Conservation (phyloP, 1,139 yeast genomes). For the Sugiyamaella paludigena region DNA sequence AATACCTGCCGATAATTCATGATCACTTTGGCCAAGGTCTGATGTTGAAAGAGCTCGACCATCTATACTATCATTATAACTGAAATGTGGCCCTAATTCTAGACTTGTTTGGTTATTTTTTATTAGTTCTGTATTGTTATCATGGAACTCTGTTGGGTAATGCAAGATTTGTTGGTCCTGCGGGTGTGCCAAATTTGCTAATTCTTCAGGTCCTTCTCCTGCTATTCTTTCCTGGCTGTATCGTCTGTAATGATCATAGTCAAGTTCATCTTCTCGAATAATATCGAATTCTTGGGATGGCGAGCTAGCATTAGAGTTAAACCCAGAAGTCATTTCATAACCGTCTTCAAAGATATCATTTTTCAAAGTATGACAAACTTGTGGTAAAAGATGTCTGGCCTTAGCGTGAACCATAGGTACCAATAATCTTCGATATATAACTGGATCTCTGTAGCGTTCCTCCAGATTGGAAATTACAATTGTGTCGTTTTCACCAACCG, state of each 20-base stretch:
- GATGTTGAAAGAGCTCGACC: too few relatives aligned
- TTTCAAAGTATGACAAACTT: constrained; percentile 20
- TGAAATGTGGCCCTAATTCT: too few relatives aligned
- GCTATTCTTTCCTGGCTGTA: not conserved
- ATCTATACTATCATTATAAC: too few relatives aligned
- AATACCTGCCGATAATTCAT: not conserved
- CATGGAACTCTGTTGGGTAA: too few relatives aligned
- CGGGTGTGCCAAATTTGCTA: too few relatives aligned
- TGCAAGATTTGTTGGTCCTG: too few relatives aligned
- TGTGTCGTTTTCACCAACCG: constrained; percentile 3
- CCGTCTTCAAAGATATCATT: constrained; percentile 13
- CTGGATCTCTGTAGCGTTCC: constrained; percentile 36
- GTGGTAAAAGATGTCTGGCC: constrained; percentile 30
- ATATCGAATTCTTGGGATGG: constrained; percentile 28
- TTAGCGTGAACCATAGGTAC: constrained; percentile 39
- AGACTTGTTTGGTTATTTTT: too few relatives aligned
- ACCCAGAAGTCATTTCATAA: constrained; percentile 5
- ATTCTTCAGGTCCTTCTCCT: not conserved
- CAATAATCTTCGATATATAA: constrained; percentile 30
- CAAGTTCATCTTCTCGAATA: constrained; percentile 32
- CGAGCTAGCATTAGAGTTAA: constrained; percentile 7
- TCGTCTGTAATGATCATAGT: constrained; percentile 27
- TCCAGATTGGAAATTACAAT: constrained; percentile 23
- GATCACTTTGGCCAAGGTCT: too few relatives aligned
- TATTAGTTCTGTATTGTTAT: too few relatives aligned